These are phyloP conservation scores for Cucumis hystrix DNA, from an alignment of 306 rosid genomes.

Conservation along the genomic window DNA sequence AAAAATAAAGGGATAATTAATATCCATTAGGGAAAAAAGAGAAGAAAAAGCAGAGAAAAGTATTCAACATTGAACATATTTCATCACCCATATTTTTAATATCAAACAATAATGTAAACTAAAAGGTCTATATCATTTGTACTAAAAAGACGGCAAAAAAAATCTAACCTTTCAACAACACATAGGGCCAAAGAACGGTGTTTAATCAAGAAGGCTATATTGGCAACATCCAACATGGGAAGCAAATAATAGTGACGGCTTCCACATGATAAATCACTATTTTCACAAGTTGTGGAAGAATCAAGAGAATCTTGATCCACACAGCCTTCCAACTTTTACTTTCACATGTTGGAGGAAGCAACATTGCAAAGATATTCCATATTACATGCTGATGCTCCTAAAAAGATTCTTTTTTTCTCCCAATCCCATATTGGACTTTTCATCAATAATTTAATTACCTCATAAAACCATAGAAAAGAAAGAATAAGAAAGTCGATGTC, in stretches of 20 bases:
- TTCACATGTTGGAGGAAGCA: neutral
- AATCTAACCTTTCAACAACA: neutral
- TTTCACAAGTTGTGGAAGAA: neutral
- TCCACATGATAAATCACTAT: neutral
- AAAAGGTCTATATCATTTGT: too few relatives aligned
- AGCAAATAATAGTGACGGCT: neutral
- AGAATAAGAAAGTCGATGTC: neutral
- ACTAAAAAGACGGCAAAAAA: too few relatives aligned
- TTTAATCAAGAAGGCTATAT: neutral
- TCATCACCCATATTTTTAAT: neutral
- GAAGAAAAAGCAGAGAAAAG: too few relatives aligned
- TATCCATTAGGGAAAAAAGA: too few relatives aligned
- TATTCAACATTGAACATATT: too few relatives aligned
- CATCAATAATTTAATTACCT: neutral
- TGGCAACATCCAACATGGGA: neutral
- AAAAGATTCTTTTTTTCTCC: neutral
- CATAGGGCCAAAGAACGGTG: neutral
- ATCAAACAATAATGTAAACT: neutral
- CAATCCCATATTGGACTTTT: neutral
- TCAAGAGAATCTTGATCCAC: neutral
- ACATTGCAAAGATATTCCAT: neutral
- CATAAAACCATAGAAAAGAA: neutral
- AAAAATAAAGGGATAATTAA: too few relatives aligned
- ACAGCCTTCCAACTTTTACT: neutral
- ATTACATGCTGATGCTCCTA: neutral